Percentiles rank a stretch among this genome's conserved stretches.
Evolutionary conservation across 345 rosid genomes (phyloP).

Genomic region (Noccaea bulbosa): DNA sequence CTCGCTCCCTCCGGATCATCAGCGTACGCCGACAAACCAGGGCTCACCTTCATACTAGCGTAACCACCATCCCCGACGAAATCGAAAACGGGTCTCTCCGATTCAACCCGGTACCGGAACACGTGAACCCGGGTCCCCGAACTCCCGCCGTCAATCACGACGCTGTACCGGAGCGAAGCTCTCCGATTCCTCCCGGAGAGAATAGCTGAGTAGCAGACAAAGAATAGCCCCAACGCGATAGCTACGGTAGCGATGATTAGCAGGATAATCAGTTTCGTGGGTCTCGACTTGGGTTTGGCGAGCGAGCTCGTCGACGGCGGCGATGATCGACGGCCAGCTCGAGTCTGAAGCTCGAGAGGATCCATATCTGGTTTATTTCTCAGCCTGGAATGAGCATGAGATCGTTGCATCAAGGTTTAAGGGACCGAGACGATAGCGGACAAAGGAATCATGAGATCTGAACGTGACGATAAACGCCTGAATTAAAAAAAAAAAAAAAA

Average conservation of each 20-base stretch:
- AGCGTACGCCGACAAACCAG: slow-evolving; percentile 79
- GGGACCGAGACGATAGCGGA: slow-evolving; percentile 17
- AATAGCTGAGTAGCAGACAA: slow-evolving; percentile 39
- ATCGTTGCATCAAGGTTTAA: slow-evolving; percentile 75
- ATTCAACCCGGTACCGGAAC: slow-evolving; percentile 47
- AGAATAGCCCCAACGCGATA: slow-evolving; percentile 32
- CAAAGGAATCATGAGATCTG: slow-evolving; percentile 39
- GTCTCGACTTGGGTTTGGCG: slow-evolving; percentile 44
- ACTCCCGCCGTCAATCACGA: slow-evolving; percentile 85
- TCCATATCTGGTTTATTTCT: slow-evolving; percentile 54
- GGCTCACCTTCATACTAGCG: slow-evolving; percentile 67
- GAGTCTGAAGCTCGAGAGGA: slow-evolving; percentile 52
- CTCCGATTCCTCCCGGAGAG: slow-evolving; percentile 23
- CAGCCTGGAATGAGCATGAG: slow-evolving; percentile 64
- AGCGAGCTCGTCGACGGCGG: slow-evolving; percentile 43
- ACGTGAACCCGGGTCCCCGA: slow-evolving; percentile 84
- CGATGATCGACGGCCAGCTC: slow-evolving; percentile 51
- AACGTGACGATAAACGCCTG: slow-evolving; percentile 7
- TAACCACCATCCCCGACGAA: slow-evolving; percentile 47
- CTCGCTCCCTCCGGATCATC: slow-evolving; percentile 61
- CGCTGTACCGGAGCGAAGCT: slow-evolving; percentile 44
- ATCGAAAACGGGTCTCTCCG: slow-evolving; percentile 52
- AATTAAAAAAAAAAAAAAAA: neutral
- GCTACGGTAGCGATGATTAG: slow-evolving; percentile 38
- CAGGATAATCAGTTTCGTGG: slow-evolving; percentile 38